phyloP scores from a whole-genome alignment of 2,329 filamentous ascomycete species.

The Pseudocercospora fijiensis region DNA sequence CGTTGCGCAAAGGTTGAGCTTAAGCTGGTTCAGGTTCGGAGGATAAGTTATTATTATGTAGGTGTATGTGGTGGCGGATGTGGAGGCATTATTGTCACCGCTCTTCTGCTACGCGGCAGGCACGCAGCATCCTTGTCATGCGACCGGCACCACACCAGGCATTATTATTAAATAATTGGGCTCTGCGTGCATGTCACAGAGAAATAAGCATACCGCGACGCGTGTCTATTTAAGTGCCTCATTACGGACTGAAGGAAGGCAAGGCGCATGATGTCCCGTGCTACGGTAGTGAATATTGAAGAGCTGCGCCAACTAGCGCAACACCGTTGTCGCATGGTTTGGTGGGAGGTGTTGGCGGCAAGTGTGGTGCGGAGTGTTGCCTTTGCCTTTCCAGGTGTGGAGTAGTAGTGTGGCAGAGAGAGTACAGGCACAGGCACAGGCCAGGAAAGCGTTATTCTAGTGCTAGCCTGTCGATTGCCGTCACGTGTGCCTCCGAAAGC shows the following conservation, averaged over 20 bases:
- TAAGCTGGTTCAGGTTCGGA: background rate
- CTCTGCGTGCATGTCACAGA: too few species aligned
- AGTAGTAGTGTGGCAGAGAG: background rate
- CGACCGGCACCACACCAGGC: too few species aligned
- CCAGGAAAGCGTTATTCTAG: background rate
- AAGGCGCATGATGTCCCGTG: background rate
- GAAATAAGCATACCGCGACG: background rate
- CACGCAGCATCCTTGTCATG: background rate
- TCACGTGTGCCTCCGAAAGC: background rate
- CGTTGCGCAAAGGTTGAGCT: background rate
- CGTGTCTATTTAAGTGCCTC: background rate
- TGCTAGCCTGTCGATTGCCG: background rate
- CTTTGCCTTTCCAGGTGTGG: background rate
- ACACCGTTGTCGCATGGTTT: background rate
- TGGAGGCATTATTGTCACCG: background rate
- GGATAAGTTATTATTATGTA: too few species aligned
- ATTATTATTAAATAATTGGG: too few species aligned
- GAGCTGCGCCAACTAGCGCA: background rate
- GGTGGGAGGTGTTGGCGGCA: background rate
- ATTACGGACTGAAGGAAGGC: slow-evolving; percentile 3
- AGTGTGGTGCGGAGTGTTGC: background rate
- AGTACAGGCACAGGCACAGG: background rate
- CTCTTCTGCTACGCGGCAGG: too few species aligned
- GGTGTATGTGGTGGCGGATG: background rate
- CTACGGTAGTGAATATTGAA: background rate